These are phyloP conservation scores for Triticum turgidum DNA, from an alignment of 176 grass and related monocot species.

Conservation along the genomic window DNA sequence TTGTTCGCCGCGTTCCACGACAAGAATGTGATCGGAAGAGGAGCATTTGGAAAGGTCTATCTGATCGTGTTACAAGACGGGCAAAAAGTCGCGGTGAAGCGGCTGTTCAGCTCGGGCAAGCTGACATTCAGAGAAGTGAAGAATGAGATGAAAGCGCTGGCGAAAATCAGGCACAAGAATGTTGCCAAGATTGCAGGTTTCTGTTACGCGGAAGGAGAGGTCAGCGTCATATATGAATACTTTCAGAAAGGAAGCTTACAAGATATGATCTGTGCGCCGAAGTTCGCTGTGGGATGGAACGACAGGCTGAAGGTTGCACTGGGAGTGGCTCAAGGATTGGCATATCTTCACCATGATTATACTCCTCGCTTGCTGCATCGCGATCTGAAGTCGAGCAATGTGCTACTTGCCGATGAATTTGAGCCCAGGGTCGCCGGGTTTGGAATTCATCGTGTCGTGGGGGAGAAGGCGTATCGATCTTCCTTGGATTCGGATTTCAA, in stretches of 20 bases:
- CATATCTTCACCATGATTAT: conserved; percentile 61
- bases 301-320: conserved; percentile 56
- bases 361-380: conserved; percentile 50
- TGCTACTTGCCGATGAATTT: conserved; percentile 54
- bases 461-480: conserved; percentile 41
- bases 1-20: conserved; percentile 44
- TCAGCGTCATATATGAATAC: conserved; percentile 62
- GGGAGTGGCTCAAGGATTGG: conserved; percentile 56
- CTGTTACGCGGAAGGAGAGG: conserved; percentile 42
- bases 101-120: conserved; percentile 38
- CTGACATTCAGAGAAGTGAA: conserved; percentile 53
- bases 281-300: conserved; percentile 40
- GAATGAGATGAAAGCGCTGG: conserved; percentile 59
- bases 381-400: conserved; percentile 72
- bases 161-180: conserved; percentile 67
- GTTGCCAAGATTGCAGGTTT: conserved; percentile 63
- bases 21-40: conserved; percentile 53
- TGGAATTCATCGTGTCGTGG: conserved; percentile 46
- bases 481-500: conserved; percentile 53
- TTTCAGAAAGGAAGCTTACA: conserved; percentile 50
- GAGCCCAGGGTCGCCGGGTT: conserved; percentile 57
- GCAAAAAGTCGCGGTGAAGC: conserved; percentile 54
- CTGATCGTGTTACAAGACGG: conserved; percentile 41
- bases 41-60: conserved; percentile 57
- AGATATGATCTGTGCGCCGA: conserved; percentile 42